Evolutionary conservation across 2,329 filamentous ascomycete species (phyloP), one percentile per base, ranked within the genome.

Genomic region (Ascochyta pisi): DNA sequence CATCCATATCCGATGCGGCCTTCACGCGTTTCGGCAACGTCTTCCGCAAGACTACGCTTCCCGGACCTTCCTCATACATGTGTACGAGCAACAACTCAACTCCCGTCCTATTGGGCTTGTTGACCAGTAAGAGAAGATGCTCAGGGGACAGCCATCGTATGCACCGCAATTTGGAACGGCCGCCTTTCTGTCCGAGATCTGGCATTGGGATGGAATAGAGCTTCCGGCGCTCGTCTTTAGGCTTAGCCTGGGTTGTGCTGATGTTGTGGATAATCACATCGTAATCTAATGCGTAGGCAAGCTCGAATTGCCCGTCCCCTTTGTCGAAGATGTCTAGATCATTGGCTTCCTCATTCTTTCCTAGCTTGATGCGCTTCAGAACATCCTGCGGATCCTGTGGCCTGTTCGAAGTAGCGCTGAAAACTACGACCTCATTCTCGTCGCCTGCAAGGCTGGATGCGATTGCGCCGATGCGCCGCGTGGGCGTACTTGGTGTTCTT

Each of bases 251-350:
- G 50, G 73, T 77, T 50, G 73, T 72, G 19, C 79, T 76, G 43
- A 91, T 76, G 29, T 84, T 84, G 65, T 90, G 82, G 33, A 89
- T 78, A 75, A 87, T 89, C 44, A 98, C 82, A 63, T 92, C 86
- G 69, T 89, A 81, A 61, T 91, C 87, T 66, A 89, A 87, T 75
- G 90, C 93, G 75, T 92, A 97, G 3, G 88, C 88, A 50, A 97
- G 79, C 63, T 88, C 84, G 73, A 89, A 95, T 35, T 83, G 79
- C 33, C 84, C 81, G 15, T 84, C 80, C 13, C 82, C 83, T 6
- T 81, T 84, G 74, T 90, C 86, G 43, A 84, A 76, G 41, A 92
- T 81, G 70, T 93, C 90, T 46, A 92, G 66, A 72, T 92, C 90
- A 67, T 86, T 85, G 0, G 86, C 87, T 66, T 88, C 85, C 58